Evolutionary conservation across 2,329 filamentous ascomycete species (phyloP).

Genomic region (Fusarium sp.): DNA sequence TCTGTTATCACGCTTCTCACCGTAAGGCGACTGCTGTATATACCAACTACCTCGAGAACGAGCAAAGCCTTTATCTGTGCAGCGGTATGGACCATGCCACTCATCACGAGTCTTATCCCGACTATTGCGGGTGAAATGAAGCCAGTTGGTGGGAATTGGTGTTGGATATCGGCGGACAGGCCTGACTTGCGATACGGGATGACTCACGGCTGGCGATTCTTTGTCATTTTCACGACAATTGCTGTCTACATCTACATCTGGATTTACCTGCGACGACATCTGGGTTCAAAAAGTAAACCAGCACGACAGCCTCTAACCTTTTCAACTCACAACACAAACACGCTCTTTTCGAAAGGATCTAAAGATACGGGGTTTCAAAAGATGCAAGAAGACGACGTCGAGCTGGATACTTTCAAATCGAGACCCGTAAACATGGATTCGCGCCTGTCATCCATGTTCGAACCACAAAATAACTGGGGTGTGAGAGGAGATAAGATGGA

Average conservation of each 20-base stretch:
- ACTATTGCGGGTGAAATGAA: constrained; percentile 34
- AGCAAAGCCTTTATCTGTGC: constrained; percentile 28
- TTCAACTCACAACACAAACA: constrained; percentile 7
- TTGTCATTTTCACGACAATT: constrained; percentile 54
- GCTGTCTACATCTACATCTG: constrained; percentile 56
- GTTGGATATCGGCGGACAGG: constrained; percentile 56
- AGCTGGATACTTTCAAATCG: constrained; percentile 16
- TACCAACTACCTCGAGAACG: constrained; percentile 26
- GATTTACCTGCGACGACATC: constrained; percentile 28
- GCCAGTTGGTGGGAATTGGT: constrained; percentile 59
- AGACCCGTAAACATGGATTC: background rate
- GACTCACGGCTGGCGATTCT: constrained; percentile 58
- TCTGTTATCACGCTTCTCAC: constrained; percentile 41
- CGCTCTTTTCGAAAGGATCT: constrained; percentile 5
- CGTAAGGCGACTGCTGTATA: constrained; percentile 32
- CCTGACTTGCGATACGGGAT: constrained; percentile 56
- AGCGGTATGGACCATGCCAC: constrained; percentile 33
- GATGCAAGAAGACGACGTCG: constrained; percentile 25
- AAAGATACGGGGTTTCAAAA: constrained; percentile 14
- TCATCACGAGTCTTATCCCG: constrained; percentile 34
- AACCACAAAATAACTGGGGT: background rate
- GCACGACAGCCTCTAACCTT: background rate
- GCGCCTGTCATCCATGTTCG: constrained; percentile 4
- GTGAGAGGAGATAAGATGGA: background rate
- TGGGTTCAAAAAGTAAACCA: background rate